Percentiles rank a stretch among this genome's conserved stretches.
These are phyloP conservation scores for Alternaria longipes DNA, from an alignment of 2,329 filamentous ascomycete species.

Conservation along the genomic window DNA sequence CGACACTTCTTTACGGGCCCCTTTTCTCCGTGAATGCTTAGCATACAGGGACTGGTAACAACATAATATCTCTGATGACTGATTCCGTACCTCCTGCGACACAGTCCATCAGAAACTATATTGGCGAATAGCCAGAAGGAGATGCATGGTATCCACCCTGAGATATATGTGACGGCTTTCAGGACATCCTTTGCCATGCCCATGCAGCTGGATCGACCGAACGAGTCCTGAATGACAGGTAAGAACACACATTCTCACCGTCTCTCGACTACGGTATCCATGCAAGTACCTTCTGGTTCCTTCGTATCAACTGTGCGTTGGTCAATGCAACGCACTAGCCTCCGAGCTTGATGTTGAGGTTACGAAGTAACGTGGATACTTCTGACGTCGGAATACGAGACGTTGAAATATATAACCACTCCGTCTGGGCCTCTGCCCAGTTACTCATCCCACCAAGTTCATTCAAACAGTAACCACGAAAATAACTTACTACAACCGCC, in stretches of 20 bases:
- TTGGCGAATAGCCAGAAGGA: neutral
- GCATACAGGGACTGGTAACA: neutral
- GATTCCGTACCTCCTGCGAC: neutral
- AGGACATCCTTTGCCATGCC: neutral
- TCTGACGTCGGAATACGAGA: conserved; percentile 8
- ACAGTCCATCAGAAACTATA: neutral
- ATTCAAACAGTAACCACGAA: neutral
- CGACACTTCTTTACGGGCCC: neutral
- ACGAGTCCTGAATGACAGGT: neutral
- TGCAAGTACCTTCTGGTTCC: neutral
- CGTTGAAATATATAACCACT: neutral
- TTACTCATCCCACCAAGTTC: neutral
- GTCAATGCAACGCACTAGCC: neutral
- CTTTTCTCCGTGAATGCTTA: neutral
- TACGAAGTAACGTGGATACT: conserved; percentile 6
- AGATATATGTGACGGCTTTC: neutral
- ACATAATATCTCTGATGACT: neutral
- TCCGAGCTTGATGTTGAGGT: neutral
- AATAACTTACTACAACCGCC: neutral
- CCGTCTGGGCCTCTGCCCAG: neutral
- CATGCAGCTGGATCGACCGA: neutral
- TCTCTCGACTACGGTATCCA: conserved; percentile 6
- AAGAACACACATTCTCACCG: neutral
- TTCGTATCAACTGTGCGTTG: neutral
- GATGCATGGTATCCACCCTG: neutral